A percentile compares a stretch with the other conserved stretches of the same genome.
These are phyloP conservation scores for Elsinoe fawcettii DNA, from an alignment of 2,329 filamentous ascomycete species.

Conservation along the genomic window DNA sequence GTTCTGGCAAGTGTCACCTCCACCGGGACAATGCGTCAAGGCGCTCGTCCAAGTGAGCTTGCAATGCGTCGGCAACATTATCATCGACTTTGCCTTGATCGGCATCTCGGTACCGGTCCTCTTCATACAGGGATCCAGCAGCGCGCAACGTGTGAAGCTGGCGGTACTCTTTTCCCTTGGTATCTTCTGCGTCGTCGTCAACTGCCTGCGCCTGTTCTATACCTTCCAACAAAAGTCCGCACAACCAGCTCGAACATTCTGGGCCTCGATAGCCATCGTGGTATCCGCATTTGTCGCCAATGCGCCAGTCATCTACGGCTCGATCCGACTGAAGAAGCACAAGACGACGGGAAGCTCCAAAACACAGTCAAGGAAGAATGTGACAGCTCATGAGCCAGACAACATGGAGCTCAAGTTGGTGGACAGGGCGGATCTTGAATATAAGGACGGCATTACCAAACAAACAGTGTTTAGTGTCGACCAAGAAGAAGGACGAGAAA, in stretches of 20 bases:
- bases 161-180: conserved; percentile 18
- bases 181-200: conserved; percentile 19
- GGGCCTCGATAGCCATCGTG: conserved; percentile 19
- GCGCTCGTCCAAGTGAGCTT: conserved; percentile 31
- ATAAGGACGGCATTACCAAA: not conserved
- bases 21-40: conserved; percentile 24
- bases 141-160: conserved; percentile 8
- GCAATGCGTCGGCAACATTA: conserved; percentile 30
- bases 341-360: not conserved
- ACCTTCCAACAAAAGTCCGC: conserved; percentile 18
- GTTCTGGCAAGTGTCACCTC: conserved; percentile 24
- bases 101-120: conserved; percentile 21
- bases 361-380: not conserved
- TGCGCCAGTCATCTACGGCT: conserved; percentile 18
- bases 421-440: not conserved
- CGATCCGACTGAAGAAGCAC: not conserved
- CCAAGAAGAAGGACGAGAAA: not conserved
- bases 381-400: not conserved
- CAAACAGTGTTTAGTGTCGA: not conserved
- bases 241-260: conserved; percentile 20
- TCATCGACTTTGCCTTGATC: conserved; percentile 25
- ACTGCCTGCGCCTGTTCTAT: conserved; percentile 17
- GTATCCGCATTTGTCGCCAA: conserved; percentile 21
- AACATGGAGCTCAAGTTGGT: conserved; percentile 4
- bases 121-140: conserved; percentile 12